Conservation (phyloP, 345 rosid species). For the Conringia planisiliqua region DNA sequence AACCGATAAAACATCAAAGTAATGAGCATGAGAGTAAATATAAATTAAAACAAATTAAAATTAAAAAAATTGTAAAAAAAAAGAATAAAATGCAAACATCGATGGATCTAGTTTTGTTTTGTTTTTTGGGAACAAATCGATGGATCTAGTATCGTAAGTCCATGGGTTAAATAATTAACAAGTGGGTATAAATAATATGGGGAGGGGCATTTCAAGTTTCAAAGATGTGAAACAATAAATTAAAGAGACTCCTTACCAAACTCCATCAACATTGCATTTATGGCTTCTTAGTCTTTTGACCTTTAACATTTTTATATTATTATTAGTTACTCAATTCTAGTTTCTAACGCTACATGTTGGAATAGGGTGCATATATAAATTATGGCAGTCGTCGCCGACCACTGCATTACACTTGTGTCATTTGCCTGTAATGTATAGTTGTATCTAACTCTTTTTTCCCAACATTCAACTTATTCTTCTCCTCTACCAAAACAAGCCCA, state of each 20-base stretch:
- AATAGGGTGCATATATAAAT: slow-evolving; percentile 6
- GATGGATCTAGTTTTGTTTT: too few species aligned
- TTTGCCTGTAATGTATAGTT: slow-evolving; percentile 10
- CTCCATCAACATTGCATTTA: slow-evolving; percentile 27
- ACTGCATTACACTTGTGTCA: slow-evolving; percentile 14
- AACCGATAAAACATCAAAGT: too few species aligned
- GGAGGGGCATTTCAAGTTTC: slow-evolving; percentile 11
- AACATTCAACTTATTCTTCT: slow-evolving; percentile 5
- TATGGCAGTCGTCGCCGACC: slow-evolving; percentile 28
- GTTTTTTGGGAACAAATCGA: too few species aligned
- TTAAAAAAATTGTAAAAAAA: too few species aligned
- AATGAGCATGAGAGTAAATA: too few species aligned
- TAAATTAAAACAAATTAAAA: too few species aligned
- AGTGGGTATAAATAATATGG: slow-evolving; percentile 2
- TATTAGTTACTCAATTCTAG: slow-evolving; percentile 8
- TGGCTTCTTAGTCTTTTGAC: slow-evolving; percentile 22
- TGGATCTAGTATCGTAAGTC: too few species aligned
- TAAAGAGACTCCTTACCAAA: slow-evolving; percentile 21
- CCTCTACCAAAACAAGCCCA: slow-evolving; percentile 13
- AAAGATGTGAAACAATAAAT: slow-evolving; percentile 6
- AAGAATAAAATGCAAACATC: too few species aligned
- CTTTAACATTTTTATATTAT: not conserved
- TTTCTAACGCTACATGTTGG: slow-evolving; percentile 24
- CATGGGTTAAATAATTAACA: not conserved
- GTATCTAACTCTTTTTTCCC: slow-evolving; percentile 13